Conservation (phyloP, 768 basidiomycete species). For the Lactifluus volemus region DNA sequence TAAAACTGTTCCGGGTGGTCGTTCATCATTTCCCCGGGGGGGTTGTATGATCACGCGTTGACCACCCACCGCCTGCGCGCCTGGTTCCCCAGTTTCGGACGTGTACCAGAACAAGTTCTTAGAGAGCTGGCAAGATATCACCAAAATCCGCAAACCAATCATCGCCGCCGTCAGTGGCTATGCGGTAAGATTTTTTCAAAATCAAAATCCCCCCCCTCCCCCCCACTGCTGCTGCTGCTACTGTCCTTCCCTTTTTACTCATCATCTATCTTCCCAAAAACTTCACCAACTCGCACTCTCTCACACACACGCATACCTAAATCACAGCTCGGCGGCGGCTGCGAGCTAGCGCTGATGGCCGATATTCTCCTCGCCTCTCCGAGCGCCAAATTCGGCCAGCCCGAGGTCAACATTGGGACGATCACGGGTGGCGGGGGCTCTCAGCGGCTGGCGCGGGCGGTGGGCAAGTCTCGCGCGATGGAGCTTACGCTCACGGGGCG, state of each 20-base stretch:
- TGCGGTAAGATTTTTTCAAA: conserved; percentile 67
- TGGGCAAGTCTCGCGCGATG: conserved; percentile 94
- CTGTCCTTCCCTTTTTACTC: neutral
- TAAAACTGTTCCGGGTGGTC: neutral
- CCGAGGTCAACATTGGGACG: conserved; percentile 91
- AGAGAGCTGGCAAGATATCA: conserved; percentile 71
- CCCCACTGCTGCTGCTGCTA: neutral
- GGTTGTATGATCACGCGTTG: neutral
- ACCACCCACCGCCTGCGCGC: neutral
- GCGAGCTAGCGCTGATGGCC: conserved; percentile 93
- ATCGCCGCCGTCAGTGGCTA: conserved; percentile 95
- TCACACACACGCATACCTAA: neutral
- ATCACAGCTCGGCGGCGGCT: conserved; percentile 85
- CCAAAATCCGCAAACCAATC: conserved; percentile 78
- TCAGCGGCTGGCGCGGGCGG: conserved; percentile 74
- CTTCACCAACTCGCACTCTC: neutral
- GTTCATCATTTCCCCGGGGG: neutral
- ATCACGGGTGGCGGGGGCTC: conserved; percentile 95
- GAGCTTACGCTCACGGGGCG: conserved; percentile 88
- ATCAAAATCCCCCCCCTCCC: neutral
- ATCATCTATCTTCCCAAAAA: no score
- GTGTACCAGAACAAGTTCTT: conserved; percentile 84
- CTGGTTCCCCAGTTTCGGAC: conserved; percentile 52
- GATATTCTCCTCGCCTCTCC: conserved; percentile 92
- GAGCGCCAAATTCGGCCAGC: conserved; percentile 89